These are phyloP conservation scores for Paralagenidium karlingii DNA, from an alignment of 352 stramenopile species.

Conservation along the genomic window DNA sequence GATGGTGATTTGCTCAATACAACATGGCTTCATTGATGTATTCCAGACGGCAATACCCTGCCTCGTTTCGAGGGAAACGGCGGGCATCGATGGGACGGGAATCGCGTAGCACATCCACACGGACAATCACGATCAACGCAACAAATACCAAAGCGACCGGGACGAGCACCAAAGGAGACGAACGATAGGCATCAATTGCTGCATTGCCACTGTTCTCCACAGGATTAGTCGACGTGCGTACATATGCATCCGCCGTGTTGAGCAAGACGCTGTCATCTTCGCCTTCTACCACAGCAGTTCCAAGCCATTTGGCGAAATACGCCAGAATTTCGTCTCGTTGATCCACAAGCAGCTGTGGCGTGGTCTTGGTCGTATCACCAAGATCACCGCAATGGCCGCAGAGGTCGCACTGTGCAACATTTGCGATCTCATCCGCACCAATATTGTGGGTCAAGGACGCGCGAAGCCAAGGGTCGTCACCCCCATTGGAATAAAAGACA, in stretches of 20 bases:
- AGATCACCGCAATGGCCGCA: slow-evolving; percentile 80
- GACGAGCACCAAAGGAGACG: slow-evolving; percentile 56
- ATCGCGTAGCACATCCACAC: slow-evolving; percentile 42
- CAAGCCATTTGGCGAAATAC: slow-evolving; percentile 59
- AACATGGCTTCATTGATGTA: too few species aligned
- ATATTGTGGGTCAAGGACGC: slow-evolving; percentile 51
- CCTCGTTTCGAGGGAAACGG: too few species aligned
- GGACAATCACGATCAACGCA: slow-evolving; percentile 32
- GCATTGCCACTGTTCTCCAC: neutral
- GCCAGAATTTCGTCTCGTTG: slow-evolving; percentile 48
- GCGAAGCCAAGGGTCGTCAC: slow-evolving; percentile 78
- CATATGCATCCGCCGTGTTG: too few species aligned
- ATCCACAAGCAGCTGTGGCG: slow-evolving; percentile 42
- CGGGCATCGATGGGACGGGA: too few species aligned
- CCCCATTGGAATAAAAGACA: slow-evolving; percentile 77
- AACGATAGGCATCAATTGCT: slow-evolving; percentile 13
- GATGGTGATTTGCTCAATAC: too few species aligned
- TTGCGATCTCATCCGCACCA: slow-evolving; percentile 41
- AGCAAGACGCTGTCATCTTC: slow-evolving; percentile 2
- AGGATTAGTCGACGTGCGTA: neutral
- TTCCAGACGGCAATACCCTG: too few species aligned
- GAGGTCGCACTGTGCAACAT: slow-evolving; percentile 59
- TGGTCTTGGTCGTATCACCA: slow-evolving; percentile 18
- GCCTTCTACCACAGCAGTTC: neutral
- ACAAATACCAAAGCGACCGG: slow-evolving; percentile 42